Percentiles rank a stretch among this genome's conserved stretches.
These are phyloP conservation scores for Aleurites moluccanus DNA, from an alignment of 441 rosid species.

Conservation along the genomic window DNA sequence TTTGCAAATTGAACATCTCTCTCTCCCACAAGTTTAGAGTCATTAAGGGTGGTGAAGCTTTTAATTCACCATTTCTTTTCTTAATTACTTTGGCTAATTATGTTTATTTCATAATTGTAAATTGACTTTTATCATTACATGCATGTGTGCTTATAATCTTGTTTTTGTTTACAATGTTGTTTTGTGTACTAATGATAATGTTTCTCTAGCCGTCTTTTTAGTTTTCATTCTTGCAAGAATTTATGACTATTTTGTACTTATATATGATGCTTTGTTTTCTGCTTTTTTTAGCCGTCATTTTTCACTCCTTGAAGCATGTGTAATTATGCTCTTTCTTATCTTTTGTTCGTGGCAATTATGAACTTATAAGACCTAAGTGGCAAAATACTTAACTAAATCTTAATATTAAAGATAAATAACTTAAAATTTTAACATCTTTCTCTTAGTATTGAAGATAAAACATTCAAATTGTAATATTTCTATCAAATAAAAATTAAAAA, in stretches of 20 bases:
- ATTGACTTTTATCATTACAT: slow-evolving; percentile 9
- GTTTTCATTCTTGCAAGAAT: neutral
- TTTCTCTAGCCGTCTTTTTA: neutral
- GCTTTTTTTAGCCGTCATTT: neutral
- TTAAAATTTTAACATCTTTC: too few relatives aligned
- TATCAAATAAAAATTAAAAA: too few relatives aligned
- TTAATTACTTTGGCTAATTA: neutral
- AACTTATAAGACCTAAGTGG: neutral
- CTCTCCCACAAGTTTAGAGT: slow-evolving; percentile 8
- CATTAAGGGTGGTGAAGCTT: slow-evolving; percentile 20
- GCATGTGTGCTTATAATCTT: slow-evolving; percentile 9
- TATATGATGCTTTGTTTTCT: too few relatives aligned
- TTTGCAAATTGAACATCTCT: slow-evolving; percentile 19
- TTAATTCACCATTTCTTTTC: slow-evolving; percentile 24
- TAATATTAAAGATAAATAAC: too few relatives aligned
- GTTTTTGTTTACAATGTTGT: neutral
- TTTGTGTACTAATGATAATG: slow-evolving; percentile 3
- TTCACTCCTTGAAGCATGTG: neutral
- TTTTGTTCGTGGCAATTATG: neutral
- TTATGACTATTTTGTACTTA: too few relatives aligned
- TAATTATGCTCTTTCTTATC: too few relatives aligned
- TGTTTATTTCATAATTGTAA: slow-evolving; percentile 27
- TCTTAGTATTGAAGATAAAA: too few relatives aligned
- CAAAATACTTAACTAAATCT: too few relatives aligned
- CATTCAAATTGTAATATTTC: too few relatives aligned